Evolutionary conservation across 495 filamentous ascomycete genomes (phyloP).

Genomic region (Echria macrotheca): DNA sequence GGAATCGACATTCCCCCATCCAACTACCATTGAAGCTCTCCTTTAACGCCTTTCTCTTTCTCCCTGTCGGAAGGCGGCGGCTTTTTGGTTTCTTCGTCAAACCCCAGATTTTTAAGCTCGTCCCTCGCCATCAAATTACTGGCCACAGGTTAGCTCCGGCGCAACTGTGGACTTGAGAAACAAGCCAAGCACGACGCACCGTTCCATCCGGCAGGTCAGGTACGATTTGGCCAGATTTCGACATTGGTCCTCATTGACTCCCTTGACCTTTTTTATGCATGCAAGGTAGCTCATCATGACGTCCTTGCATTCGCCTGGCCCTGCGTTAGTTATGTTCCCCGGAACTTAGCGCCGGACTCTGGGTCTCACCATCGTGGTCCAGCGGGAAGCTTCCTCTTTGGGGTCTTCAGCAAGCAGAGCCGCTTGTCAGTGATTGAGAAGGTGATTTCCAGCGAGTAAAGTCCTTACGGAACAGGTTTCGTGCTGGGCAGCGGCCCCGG

Average conservation of each 20-base stretch:
- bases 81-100: conserved; percentile 31
- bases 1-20: too few species aligned
- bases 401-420: conserved; percentile 50
- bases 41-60: conserved; percentile 34
- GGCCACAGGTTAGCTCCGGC: too few species aligned
- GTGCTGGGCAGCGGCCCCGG: conserved; percentile 67
- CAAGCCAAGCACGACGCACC: conserved; percentile 46
- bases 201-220: conserved; percentile 87
- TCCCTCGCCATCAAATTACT: conserved; percentile 96
- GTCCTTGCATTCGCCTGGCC: conserved; percentile 82
- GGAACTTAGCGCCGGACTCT: neutral
- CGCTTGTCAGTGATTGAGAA: too few species aligned
- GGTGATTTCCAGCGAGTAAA: too few species aligned
- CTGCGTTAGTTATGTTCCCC: conserved; percentile 7
- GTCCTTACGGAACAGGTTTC: conserved; percentile 79
- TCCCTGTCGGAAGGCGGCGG: conserved; percentile 6
- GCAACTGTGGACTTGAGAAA: too few species aligned
- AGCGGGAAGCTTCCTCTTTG: conserved; percentile 95
- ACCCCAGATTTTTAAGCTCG: conserved; percentile 87
- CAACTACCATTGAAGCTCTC: conserved; percentile 45
- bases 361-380: conserved; percentile 76
- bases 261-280: conserved; percentile 75
- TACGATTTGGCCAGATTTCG: conserved; percentile 82
- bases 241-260: conserved; percentile 81
- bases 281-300: conserved; percentile 77